phyloP scores from a whole-genome alignment of 345 rosid genomes.

The Acer saccharum region DNA sequence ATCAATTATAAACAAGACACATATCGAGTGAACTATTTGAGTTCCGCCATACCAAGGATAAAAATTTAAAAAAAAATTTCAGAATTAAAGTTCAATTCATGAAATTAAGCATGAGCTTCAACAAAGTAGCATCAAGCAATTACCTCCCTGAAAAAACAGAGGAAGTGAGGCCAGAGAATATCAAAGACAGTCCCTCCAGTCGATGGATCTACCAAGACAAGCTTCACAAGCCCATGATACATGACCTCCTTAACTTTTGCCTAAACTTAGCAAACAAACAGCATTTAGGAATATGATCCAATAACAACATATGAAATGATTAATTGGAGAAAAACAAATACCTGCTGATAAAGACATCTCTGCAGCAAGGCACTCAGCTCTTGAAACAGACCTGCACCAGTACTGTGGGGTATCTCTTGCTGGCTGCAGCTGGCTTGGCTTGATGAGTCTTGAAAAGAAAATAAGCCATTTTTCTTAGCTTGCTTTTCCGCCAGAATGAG shows the following conservation, averaged over 20 bases:
- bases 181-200: conserved; percentile 59
- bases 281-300: conserved; percentile 20
- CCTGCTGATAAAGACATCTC: conserved; percentile 91
- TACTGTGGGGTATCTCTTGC: conserved; percentile 51
- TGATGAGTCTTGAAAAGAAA: conserved; percentile 74
- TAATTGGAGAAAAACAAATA: conserved; percentile 11
- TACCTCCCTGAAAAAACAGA: conserved; percentile 72
- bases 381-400: conserved; percentile 56
- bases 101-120: conserved; percentile 19
- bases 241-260: conserved; percentile 61
- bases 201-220: conserved; percentile 68
- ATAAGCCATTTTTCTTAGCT: conserved; percentile 43
- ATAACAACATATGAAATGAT: conserved; percentile 6
- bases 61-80: background rate
- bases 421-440: conserved; percentile 96
- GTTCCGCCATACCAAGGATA: conserved; percentile 9
- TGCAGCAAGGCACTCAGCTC: conserved; percentile 79
- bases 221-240: conserved; percentile 76
- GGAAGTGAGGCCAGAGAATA: conserved; percentile 83
- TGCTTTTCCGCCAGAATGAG: conserved; percentile 74
- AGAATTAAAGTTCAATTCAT: conserved; percentile 1
- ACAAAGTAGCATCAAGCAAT: conserved; percentile 22
- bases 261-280: conserved; percentile 39
- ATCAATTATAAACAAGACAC: background rate
- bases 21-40: conserved; percentile 1